Evolutionary conservation across 306 rosid species (phyloP), one percentile per base, ranked within the genome.

Genomic region (Sophora flavescens): DNA sequence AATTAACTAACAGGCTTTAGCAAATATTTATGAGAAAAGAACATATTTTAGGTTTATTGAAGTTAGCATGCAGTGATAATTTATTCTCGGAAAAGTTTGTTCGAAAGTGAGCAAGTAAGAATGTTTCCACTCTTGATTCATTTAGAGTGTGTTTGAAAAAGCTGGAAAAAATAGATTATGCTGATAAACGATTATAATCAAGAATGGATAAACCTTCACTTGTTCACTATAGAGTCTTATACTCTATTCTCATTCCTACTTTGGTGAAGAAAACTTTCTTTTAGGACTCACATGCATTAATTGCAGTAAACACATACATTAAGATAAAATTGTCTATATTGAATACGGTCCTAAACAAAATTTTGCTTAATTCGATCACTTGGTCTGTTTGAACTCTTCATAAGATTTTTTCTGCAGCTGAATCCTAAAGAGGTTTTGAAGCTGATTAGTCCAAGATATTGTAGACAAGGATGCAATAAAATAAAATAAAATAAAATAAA

Each of bases 251-350:
- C 39, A 65, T 70, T 78, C 72, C 72, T 13, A 35, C 53, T 18
- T 15, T 47, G 41, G 15, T 44, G 68, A 70, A 68, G 68, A 50
- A 50, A 78, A 5, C 62, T 13, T 81, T 70, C 36, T 51, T 50
- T 44, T 50, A 11, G 14, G 13, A 47, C 70, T 45, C 50, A 47
- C 30, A 4, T 28, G 8, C 57, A 53, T 39, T 11, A 79, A 51
- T 28, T 2, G 0, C 4, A 45, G 57, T 22, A 48, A 73, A 65
- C 56, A 30, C 3, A 11, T 4, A 42, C 16, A 48, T 28, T 8
- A 54, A 38, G 53, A 48, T 28, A 13, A 54, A 38, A 42, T 4
- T 44, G 33, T 14, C 47, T 26, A 56, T 15, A 16, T 30, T 50
- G 39, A 41, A 72, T 5, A 35, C 39, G 1, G 1, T 0, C 11